phyloP scores from a whole-genome alignment of 228 moss, liverwort and hornwort species.

The Sphagnum fallax region DNA sequence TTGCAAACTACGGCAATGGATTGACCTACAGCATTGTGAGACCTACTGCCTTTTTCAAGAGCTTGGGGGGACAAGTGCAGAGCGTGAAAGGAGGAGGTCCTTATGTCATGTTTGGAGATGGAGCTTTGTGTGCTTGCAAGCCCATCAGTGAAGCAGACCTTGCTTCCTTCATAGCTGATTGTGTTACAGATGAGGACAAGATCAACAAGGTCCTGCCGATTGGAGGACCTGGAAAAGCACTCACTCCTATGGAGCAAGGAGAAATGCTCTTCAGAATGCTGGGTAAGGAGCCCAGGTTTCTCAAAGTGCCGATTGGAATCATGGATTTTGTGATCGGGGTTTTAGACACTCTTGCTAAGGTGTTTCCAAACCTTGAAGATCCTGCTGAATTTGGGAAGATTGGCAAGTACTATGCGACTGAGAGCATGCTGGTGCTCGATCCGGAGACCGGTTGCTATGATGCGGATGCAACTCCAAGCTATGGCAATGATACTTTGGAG shows the following conservation, averaged over 20 bases:
- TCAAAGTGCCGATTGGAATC: constrained; percentile 86
- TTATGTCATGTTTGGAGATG: constrained; percentile 96
- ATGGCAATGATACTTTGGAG: constrained; percentile 81
- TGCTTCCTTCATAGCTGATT: constrained; percentile 84
- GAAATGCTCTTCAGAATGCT: constrained; percentile 65
- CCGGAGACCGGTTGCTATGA: constrained; percentile 74
- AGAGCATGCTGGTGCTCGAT: constrained; percentile 88
- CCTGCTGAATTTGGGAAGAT: constrained; percentile 92
- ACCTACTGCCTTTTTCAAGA: constrained; percentile 98
- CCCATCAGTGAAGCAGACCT: constrained; percentile 94
- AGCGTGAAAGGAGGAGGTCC: constrained; percentile 93
- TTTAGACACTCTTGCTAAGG: constrained; percentile 60
- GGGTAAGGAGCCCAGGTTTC: constrained; percentile 83
- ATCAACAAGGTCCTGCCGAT: constrained; percentile 70
- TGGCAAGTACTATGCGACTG: constrained; percentile 91
- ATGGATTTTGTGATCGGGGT: constrained; percentile 95
- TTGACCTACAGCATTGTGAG: constrained; percentile 81
- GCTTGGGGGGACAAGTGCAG: constrained; percentile 89
- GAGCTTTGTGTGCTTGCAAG: constrained; percentile 86
- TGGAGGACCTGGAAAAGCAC: constrained; percentile 86
- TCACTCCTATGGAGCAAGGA: constrained; percentile 89
- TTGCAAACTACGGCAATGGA: constrained; percentile 37
- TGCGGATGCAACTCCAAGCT: constrained; percentile 82
- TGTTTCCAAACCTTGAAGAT: constrained; percentile 80
- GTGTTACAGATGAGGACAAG: constrained; percentile 63